These are phyloP conservation scores for Eucalyptus regnans DNA, from an alignment of 345 rosid species.

Conservation along the genomic window DNA sequence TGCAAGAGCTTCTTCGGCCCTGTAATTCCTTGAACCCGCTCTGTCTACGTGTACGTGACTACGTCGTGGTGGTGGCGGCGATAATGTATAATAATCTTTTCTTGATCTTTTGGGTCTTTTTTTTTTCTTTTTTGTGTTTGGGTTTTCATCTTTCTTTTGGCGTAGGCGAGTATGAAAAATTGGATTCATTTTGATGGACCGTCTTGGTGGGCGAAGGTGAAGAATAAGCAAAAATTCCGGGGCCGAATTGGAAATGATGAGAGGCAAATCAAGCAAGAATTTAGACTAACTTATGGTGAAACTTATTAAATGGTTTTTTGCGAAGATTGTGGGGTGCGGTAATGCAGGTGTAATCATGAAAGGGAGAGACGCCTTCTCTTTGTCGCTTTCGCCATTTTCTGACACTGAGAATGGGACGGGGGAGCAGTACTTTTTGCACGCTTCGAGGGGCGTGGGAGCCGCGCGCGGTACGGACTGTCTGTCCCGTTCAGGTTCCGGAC, in stretches of 20 bases:
- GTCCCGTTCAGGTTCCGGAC: not conserved
- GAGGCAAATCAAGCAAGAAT: not conserved
- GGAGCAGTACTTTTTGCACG: not conserved
- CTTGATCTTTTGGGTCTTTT: not conserved
- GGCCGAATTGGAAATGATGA: not conserved
- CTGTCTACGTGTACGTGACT: not conserved
- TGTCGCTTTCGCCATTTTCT: not conserved
- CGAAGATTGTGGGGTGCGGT: not conserved
- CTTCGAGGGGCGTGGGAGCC: not conserved
- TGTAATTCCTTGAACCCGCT: constrained; percentile 17
- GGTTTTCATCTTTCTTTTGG: not conserved
- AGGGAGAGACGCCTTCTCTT: not conserved
- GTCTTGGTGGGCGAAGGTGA: not conserved
- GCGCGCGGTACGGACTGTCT: not conserved
- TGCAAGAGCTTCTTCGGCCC: constrained; percentile 53
- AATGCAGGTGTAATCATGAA: not conserved
- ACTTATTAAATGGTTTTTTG: not conserved
- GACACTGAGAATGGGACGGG: not conserved
- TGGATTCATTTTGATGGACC: not conserved
- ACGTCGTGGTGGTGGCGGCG: not conserved
- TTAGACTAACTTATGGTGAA: not conserved
- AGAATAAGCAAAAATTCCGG: not conserved
- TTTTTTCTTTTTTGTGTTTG: too few relatives aligned
- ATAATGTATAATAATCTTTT: not conserved
- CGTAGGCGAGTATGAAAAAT: not conserved